phyloP scores from a whole-genome alignment of 2,329 filamentous ascomycete species.

The Apiospora marii region DNA sequence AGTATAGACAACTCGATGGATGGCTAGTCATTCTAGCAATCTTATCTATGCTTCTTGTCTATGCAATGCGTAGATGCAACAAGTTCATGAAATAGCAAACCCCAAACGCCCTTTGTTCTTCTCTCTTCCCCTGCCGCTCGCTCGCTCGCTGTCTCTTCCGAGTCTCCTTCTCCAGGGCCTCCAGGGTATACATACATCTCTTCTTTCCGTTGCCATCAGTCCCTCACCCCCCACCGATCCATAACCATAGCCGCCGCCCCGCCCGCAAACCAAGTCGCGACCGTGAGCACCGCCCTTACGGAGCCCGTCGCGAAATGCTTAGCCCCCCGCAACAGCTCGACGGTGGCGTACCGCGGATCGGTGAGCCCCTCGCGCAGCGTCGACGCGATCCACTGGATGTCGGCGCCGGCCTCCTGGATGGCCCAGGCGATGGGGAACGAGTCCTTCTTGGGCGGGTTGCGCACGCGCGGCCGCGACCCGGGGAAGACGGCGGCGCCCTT shows the following conservation, averaged over 20 bases:
- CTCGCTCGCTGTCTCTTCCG: no score
- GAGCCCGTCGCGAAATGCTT: constrained; percentile 24
- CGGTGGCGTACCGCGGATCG: not conserved
- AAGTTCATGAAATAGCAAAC: no score
- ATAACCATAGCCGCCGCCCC: not conserved
- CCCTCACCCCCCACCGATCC: not conserved
- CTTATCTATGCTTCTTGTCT: not conserved
- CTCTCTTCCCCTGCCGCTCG: not conserved
- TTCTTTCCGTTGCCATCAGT: not conserved
- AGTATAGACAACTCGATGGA: not conserved
- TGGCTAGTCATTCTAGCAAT: no score
- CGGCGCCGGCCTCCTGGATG: constrained; percentile 31
- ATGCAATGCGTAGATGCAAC: not conserved
- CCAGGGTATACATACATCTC: no score
- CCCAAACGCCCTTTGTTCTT: not conserved
- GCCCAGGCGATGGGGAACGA: constrained; percentile 38
- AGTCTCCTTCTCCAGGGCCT: not conserved
- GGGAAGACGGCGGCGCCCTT: constrained; percentile 39
- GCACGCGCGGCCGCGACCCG: constrained; percentile 37
- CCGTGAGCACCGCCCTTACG: constrained; percentile 25
- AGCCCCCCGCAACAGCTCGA: not conserved
- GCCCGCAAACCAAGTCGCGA: constrained; percentile 28
- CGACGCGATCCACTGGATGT: constrained; percentile 29
- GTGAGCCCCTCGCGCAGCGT: not conserved
- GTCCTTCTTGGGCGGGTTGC: constrained; percentile 36